Evolutionary conservation across 2,329 filamentous ascomycete genomes (phyloP).

Genomic region (Endocalyx cinctus): DNA sequence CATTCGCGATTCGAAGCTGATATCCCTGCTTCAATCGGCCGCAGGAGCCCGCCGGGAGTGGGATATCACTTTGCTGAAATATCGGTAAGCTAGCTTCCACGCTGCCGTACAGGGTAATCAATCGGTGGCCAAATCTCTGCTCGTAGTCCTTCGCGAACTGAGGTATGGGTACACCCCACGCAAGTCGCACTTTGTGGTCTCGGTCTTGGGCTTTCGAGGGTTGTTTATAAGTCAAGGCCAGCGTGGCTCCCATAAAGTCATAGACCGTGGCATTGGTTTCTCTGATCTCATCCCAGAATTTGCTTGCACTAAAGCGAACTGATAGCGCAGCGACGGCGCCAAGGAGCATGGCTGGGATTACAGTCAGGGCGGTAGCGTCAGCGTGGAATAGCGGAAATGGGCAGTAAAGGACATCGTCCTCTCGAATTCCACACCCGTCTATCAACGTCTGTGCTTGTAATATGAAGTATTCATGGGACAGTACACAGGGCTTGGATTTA

Average conservation of each 20-base stretch:
- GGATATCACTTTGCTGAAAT: constrained; percentile 1
- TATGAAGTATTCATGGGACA: constrained; percentile 4
- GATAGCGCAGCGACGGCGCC: constrained; percentile 1
- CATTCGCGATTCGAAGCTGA: constrained; percentile 1
- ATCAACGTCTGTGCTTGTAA: constrained; percentile 2
- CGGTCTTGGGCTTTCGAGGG: not conserved
- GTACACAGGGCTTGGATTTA: constrained; percentile 1
- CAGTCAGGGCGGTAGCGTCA: constrained; percentile 2
- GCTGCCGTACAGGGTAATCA: constrained; percentile 3
- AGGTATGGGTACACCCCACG: constrained; percentile 2
- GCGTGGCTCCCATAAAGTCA: constrained; percentile 2
- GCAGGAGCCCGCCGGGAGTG: constrained; percentile 1
- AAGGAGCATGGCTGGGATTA: constrained; percentile 1
- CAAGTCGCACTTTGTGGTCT: constrained; percentile 1
- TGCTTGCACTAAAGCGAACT: constrained; percentile 1
- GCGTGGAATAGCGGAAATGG: constrained; percentile 3
- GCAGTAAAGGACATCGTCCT: constrained; percentile 1
- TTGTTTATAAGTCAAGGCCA: constrained; percentile 2
- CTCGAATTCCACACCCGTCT: not conserved
- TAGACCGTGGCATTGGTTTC: constrained; percentile 1
- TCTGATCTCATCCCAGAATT: constrained; percentile 3
- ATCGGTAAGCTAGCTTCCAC: constrained; percentile 1
- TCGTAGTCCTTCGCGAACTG: constrained; percentile 2
- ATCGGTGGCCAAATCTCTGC: constrained; percentile 1
- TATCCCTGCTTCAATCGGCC: not conserved